Evolutionary conservation across 2,329 filamentous ascomycete species (phyloP), one percentile per base, ranked within the genome.

Genomic region (Penicillium thymicola): DNA sequence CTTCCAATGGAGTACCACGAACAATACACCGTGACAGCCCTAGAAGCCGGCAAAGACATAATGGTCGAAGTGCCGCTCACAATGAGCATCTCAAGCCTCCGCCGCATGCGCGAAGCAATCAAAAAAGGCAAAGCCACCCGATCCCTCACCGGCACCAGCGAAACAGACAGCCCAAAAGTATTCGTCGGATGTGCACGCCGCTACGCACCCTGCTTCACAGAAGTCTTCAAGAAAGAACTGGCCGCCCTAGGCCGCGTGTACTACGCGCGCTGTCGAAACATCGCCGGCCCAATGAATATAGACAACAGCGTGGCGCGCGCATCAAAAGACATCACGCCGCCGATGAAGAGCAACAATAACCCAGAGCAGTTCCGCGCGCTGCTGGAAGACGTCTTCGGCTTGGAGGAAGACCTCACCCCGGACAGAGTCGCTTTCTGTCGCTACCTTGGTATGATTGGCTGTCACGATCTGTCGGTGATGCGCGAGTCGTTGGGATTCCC

Each of bases 101-200:
- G 79, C 27, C 66, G 71, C 0, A 79, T 88, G 23, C 70, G 80
- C 30, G 77, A 72, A 0, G 83, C 83, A 16, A 58, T 42, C 21
- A 52, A 58, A 14, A 59, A 63, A 38, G 63, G 59, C 28, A 25
- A 38, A 10, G 18, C 38, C 11, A 13, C 38, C 2, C 48, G 47
- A 11, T 43, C 46, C 7, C 21, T 27, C 5, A 40, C 40, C 0
- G 80, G 85, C 65, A 67, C 70, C 18, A 62, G 57, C 1, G 76
- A 77, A 0, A 55, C 58, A 30, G 67, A 71, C 2, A 78, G 76
- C 0, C 73, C 71, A 5, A 75, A 68, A 30, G 76, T 85, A 2
- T 83, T 87, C 64, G 82, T 88, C 0, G 84, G 83, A 2, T 85
- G 82, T 54, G 85, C 85, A 76, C 75, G 85, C 21, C 77, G 85